Conservation (phyloP, 2,329 filamentous ascomycete species). For the Coniella vitis region DNA sequence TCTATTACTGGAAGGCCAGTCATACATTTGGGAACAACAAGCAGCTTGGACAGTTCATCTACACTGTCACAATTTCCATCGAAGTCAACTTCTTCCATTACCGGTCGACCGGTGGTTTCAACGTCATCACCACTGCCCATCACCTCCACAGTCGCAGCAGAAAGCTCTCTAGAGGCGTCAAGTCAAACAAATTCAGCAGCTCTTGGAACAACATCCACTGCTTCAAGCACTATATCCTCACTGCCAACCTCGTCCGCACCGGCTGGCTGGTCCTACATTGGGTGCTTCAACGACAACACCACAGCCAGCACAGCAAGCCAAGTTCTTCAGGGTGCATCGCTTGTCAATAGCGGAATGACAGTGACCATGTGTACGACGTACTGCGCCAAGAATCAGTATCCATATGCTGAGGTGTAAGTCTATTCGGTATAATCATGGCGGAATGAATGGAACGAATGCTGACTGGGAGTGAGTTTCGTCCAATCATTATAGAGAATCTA, state of each 20-base stretch:
- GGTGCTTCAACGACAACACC: conserved; percentile 14
- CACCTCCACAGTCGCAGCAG: neutral
- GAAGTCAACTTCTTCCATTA: neutral
- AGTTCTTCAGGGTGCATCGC: conserved; percentile 17
- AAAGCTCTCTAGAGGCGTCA: neutral
- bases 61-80: neutral
- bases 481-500: conserved; percentile 10
- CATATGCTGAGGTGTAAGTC: conserved; percentile 12
- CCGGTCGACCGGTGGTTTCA: neutral
- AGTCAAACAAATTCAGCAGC: neutral
- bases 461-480: fast-evolving
- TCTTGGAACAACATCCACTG: neutral
- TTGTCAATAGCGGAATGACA: conserved; percentile 13
- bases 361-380: conserved; percentile 15
- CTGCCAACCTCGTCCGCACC: neutral
- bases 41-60: neutral
- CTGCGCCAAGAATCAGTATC: conserved; percentile 14
- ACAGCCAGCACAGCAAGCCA: too few species aligned
- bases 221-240: neutral
- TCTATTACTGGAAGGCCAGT: too few species aligned
- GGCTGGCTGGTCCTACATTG: neutral
- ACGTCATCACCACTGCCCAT: neutral
- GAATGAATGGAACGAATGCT: too few species aligned
- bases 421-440: too few species aligned
- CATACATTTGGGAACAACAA: too few species aligned